Conservation (phyloP, 2,329 filamentous ascomycete species). For the Alternaria atra region DNA sequence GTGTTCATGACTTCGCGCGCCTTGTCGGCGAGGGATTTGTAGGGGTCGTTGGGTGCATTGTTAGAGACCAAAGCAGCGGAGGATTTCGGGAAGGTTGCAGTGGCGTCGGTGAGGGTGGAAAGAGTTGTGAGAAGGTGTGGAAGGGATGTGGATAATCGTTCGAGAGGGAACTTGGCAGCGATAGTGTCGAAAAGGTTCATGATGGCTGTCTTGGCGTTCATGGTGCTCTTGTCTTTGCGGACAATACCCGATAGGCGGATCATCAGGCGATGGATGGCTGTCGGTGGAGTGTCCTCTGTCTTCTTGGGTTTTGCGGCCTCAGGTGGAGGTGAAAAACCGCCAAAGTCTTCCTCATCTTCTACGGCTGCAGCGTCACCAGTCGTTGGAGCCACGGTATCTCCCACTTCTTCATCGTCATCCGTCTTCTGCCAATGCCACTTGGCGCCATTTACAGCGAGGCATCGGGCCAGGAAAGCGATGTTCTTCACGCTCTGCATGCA, state of each 20-base stretch:
- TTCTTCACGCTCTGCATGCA: conserved; percentile 82
- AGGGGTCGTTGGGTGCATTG: conserved; percentile 60
- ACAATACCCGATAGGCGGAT: conserved; percentile 80
- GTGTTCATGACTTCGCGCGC: conserved; percentile 80
- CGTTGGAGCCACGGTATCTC: conserved; percentile 56
- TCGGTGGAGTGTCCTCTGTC: conserved; percentile 43
- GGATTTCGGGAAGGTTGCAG: conserved; percentile 75
- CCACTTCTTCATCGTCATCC: conserved; percentile 51
- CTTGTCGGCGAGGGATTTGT: conserved; percentile 75
- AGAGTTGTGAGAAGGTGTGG: conserved; percentile 73
- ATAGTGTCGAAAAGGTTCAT: conserved; percentile 78
- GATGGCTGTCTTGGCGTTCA: conserved; percentile 78
- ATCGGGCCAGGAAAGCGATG: conserved; percentile 79
- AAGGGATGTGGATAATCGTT: conserved; percentile 69
- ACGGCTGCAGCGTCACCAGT: conserved; percentile 34
- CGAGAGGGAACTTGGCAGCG: conserved; percentile 66
- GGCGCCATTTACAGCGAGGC: conserved; percentile 66
- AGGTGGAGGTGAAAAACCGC: conserved; percentile 36
- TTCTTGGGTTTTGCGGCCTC: conserved; percentile 25
- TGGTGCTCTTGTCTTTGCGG: conserved; percentile 69
- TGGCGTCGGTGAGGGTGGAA: conserved; percentile 83
- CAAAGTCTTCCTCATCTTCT: conserved; percentile 48
- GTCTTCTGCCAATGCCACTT: conserved; percentile 56
- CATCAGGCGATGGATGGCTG: conserved; percentile 77
- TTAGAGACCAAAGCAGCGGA: conserved; percentile 70